Evolutionary conservation across 2,329 filamentous ascomycete species (phyloP).

Genomic region (Fusarium aywerte): DNA sequence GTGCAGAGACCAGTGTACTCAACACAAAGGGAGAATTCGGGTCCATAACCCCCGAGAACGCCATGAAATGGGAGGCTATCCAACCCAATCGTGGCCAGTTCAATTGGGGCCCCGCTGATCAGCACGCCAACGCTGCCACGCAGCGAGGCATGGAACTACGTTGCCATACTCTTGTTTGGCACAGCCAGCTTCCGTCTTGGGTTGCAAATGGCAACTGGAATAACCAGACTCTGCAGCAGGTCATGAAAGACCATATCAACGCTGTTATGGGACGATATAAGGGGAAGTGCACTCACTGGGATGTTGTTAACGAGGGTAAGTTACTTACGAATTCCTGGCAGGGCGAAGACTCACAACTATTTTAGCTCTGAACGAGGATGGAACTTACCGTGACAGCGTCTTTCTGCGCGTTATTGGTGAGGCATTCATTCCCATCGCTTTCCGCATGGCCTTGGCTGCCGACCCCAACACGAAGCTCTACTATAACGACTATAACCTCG

Average conservation of each 20-base stretch:
- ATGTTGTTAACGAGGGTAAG: slow-evolving; percentile 22
- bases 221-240: slow-evolving; percentile 17
- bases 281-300: slow-evolving; percentile 27
- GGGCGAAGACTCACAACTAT: neutral
- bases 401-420: slow-evolving; percentile 17
- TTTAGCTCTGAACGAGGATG: slow-evolving; percentile 19
- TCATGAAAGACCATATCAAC: slow-evolving; percentile 19
- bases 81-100: slow-evolving; percentile 21
- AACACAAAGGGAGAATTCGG: slow-evolving; percentile 15
- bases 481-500: slow-evolving; percentile 29
- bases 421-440: slow-evolving; percentile 23
- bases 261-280: slow-evolving; percentile 17
- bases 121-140: slow-evolving; percentile 11
- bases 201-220: slow-evolving; percentile 23
- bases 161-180: slow-evolving; percentile 19
- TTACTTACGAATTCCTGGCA: neutral
- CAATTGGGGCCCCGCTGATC: slow-evolving; percentile 16
- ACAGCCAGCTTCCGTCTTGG: slow-evolving; percentile 19
- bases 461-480: slow-evolving; percentile 23
- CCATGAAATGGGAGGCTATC: slow-evolving; percentile 23
- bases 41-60: slow-evolving; percentile 15
- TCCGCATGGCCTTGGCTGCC: slow-evolving; percentile 20
- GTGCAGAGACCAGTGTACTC: slow-evolving; percentile 2
- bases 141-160: slow-evolving; percentile 4
- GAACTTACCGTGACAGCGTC: slow-evolving; percentile 19